Evolutionary conservation across 1,139 yeast species (phyloP).

Genomic region (Suhomyces bolitotheri): DNA sequence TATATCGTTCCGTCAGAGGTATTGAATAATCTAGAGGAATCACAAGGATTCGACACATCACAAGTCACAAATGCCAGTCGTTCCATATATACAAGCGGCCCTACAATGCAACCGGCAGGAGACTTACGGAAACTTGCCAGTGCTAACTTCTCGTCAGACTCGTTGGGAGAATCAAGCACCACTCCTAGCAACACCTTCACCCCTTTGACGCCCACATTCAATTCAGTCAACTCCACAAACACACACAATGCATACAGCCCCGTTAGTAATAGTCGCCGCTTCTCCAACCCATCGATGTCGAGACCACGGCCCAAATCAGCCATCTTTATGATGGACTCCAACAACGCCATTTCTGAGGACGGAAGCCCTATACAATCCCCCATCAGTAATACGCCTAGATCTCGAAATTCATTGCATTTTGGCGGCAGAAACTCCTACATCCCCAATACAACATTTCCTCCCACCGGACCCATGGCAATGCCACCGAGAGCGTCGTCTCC

Average conservation of each 20-base stretch:
- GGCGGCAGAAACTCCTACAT: conserved; percentile 10
- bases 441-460: conserved; percentile 17
- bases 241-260: conserved; percentile 4
- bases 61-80: conserved; percentile 1
- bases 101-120: background rate
- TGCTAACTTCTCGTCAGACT: conserved; percentile 48
- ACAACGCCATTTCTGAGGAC: conserved; percentile 33
- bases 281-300: conserved; percentile 11
- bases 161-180: conserved; percentile 20
- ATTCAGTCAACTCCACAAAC: background rate
- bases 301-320: conserved; percentile 44
- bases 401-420: conserved; percentile 23
- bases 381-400: conserved; percentile 24
- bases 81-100: background rate
- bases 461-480: conserved; percentile 16
- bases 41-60: conserved; percentile 1
- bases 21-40: background rate
- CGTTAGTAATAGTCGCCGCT: conserved; percentile 13
- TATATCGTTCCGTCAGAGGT: background rate
- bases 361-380: conserved; percentile 25
- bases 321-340: conserved; percentile 31
- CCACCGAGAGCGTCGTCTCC: conserved; percentile 29
- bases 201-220: conserved; percentile 14
- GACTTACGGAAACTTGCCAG: conserved; percentile 32
- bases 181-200: conserved; percentile 6